These are phyloP conservation scores for Fusarium sp. DNA, from an alignment of 2,329 filamentous ascomycete species.

Conservation along the genomic window DNA sequence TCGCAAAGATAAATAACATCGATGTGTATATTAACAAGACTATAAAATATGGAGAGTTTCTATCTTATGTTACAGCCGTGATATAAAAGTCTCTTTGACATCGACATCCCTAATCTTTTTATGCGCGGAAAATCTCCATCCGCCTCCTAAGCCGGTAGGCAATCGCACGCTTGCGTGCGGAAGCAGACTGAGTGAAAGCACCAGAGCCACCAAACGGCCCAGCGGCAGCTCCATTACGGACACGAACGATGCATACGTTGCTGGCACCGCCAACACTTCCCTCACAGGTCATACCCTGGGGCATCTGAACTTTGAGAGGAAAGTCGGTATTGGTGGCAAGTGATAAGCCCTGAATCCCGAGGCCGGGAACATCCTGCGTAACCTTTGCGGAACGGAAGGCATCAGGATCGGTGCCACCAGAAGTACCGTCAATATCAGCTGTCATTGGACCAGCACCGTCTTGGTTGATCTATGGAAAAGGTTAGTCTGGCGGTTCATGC, in stretches of 20 bases:
- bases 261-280: slow-evolving; percentile 70
- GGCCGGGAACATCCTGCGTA: slow-evolving; percentile 73
- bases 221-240: slow-evolving; percentile 73
- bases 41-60: too few relatives aligned
- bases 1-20: too few relatives aligned
- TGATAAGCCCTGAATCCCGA: slow-evolving; percentile 70
- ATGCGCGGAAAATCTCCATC: slow-evolving; percentile 51
- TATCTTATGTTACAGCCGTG: too few relatives aligned
- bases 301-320: slow-evolving; percentile 76
- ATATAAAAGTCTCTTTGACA: not conserved
- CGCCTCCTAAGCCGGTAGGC: slow-evolving; percentile 64
- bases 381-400: slow-evolving; percentile 74
- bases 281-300: slow-evolving; percentile 76
- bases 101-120: not conserved
- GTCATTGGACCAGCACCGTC: slow-evolving; percentile 76
- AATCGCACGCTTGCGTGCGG: slow-evolving; percentile 73
- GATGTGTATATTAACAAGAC: too few relatives aligned
- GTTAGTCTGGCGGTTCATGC: rapidly evolving
- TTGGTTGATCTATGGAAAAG: slow-evolving; percentile 72
- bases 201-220: slow-evolving; percentile 78
- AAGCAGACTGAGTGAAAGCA: slow-evolving; percentile 74
- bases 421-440: slow-evolving; percentile 73
- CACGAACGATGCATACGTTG: slow-evolving; percentile 76
- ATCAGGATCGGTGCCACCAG: slow-evolving; percentile 71
- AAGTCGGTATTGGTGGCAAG: slow-evolving; percentile 74